These are phyloP conservation scores for Coemansia sp. DNA, from an alignment of 192 early-diverging fungal species.

Conservation along the genomic window DNA sequence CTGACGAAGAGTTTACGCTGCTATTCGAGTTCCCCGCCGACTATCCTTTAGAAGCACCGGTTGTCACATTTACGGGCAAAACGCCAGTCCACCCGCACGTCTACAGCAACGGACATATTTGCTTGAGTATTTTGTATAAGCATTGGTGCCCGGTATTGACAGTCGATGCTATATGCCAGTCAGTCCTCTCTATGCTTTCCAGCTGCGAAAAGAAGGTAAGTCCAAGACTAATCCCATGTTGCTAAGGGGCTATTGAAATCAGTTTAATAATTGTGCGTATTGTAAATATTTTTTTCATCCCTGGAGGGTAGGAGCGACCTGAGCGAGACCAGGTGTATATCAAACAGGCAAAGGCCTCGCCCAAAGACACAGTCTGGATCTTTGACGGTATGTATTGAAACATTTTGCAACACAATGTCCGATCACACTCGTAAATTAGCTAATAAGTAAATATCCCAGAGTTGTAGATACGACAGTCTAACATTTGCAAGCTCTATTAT, in stretches of 20 bases:
- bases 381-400: conserved; percentile 45
- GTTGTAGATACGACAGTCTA: conserved; percentile 6
- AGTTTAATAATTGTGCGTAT: not conserved
- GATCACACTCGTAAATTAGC: not conserved
- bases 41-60: conserved; percentile 76
- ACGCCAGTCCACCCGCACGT: conserved; percentile 78
- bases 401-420: not conserved
- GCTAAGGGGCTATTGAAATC: not conserved
- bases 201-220: conserved; percentile 76
- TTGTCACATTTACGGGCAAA: conserved; percentile 65
- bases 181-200: conserved; percentile 90
- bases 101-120: conserved; percentile 97
- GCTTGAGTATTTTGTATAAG: conserved; percentile 92
- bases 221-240: not conserved
- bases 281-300: not conserved
- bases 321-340: conserved; percentile 37
- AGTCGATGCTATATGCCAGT: conserved; percentile 85
- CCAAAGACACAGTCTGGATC: conserved; percentile 50
- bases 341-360: conserved; percentile 41
- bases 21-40: conserved; percentile 73
- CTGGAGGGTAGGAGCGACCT: conserved; percentile 28
- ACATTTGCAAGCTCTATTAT: not conserved
- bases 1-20: conserved; percentile 54
- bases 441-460: not conserved
- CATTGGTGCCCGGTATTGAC: conserved; percentile 95